A percentile compares a stretch with the other conserved stretches of the same genome.
These are phyloP conservation scores for Thelephora aurantiotincta DNA, from an alignment of 768 basidiomycete species.

Conservation along the genomic window DNA sequence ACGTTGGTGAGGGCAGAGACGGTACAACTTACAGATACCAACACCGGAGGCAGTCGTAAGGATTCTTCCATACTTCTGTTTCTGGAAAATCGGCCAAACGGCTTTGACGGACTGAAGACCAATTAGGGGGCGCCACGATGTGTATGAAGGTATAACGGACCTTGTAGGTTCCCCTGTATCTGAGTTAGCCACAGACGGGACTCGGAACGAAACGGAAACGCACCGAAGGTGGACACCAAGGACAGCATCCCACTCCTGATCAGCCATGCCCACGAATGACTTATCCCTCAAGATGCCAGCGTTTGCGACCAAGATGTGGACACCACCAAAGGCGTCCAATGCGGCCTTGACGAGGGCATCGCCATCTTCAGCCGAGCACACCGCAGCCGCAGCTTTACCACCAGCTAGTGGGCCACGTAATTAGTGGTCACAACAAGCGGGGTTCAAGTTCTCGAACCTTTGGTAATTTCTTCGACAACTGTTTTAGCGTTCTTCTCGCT, in stretches of 20 bases:
- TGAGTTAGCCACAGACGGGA: background rate
- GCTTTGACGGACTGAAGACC: conserved; percentile 68
- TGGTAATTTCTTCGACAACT: conserved; percentile 79
- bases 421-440: background rate
- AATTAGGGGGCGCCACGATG: background rate
- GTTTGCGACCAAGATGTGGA: conserved; percentile 84
- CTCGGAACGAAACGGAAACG: background rate
- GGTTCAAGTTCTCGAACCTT: conserved; percentile 30
- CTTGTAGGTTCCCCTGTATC: conserved; percentile 69
- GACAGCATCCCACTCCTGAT: conserved; percentile 91
- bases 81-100: conserved; percentile 92
- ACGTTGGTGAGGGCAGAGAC: background rate
- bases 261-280: conserved; percentile 78
- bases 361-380: conserved; percentile 86
- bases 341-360: conserved; percentile 81
- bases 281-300: conserved; percentile 93
- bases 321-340: conserved; percentile 72
- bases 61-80: conserved; percentile 93
- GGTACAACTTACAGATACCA: conserved; percentile 64
- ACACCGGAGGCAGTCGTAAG: conserved; percentile 89
- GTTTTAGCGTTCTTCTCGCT: conserved; percentile 70
- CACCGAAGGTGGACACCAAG: conserved; percentile 71
- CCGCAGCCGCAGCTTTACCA: conserved; percentile 71
- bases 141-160: conserved; percentile 19
- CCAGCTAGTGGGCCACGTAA: conserved; percentile 38